Conservation (phyloP, 2,329 filamentous ascomycete genomes). For the Saccharata proteae region DNA sequence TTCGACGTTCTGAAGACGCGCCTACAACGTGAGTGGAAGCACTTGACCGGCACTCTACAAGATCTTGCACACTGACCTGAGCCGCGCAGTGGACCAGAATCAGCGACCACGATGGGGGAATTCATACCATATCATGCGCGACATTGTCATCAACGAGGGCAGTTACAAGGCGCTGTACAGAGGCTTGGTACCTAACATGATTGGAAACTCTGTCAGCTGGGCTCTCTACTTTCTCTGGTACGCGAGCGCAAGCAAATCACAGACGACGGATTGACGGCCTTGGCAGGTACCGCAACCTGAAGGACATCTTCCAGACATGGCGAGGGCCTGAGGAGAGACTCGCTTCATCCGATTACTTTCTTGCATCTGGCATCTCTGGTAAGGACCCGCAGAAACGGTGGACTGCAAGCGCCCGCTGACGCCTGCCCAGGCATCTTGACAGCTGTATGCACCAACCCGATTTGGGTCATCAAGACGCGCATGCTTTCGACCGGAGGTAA, state of each 20-base stretch:
- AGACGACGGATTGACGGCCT: background rate
- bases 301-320: conserved; percentile 37
- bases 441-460: conserved; percentile 76
- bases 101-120: conserved; percentile 28
- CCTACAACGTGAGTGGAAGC: conserved; percentile 60
- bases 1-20: conserved; percentile 95
- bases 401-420: conserved; percentile 4
- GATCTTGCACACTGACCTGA: conserved; percentile 1
- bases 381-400: conserved; percentile 12
- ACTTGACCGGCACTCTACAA: conserved; percentile 1
- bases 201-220: conserved; percentile 87
- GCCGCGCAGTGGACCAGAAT: conserved; percentile 8
- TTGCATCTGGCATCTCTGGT: conserved; percentile 55
- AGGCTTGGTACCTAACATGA: conserved; percentile 76
- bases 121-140: conserved; percentile 40
- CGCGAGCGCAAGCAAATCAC: background rate
- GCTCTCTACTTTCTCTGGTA: conserved; percentile 74
- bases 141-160: conserved; percentile 43
- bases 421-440: conserved; percentile 55
- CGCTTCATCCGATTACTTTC: conserved; percentile 62
- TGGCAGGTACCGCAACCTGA: conserved; percentile 44
- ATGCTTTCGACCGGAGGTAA: conserved; percentile 79
- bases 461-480: conserved; percentile 97
- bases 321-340: conserved; percentile 33
- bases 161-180: conserved; percentile 66